phyloP scores from a whole-genome alignment of 768 basidiomycete species.

The Tephrocybe rancida region DNA sequence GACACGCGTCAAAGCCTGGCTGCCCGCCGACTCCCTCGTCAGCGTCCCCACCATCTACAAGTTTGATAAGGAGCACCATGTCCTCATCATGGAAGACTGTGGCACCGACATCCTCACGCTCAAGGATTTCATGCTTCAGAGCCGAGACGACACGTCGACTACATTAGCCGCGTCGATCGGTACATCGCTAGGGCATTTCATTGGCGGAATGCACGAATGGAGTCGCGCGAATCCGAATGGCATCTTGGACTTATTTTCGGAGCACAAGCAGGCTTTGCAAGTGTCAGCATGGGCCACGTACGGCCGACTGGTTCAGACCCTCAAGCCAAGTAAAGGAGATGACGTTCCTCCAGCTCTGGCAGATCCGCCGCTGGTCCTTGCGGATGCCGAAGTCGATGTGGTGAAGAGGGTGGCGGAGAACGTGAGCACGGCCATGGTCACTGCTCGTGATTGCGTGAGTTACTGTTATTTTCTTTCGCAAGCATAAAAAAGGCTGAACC shows the following conservation, averaged over 20 bases:
- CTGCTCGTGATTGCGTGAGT: conserved; percentile 25
- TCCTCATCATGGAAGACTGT: conserved; percentile 66
- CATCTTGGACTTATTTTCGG: conserved; percentile 36
- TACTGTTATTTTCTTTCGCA: too few species aligned
- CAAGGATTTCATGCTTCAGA: conserved; percentile 40
- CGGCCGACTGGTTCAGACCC: conserved; percentile 38
- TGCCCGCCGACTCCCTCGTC: conserved; percentile 39
- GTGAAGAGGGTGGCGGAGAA: conserved; percentile 33
- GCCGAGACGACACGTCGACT: conserved; percentile 29
- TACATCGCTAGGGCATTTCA: conserved; percentile 52
- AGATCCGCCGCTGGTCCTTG: conserved; percentile 37
- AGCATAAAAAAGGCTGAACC: too few species aligned
- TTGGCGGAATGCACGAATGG: conserved; percentile 54
- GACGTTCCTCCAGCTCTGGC: conserved; percentile 31
- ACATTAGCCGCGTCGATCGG: conserved; percentile 42
- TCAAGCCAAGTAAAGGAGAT: conserved; percentile 22
- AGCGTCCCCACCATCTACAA: conserved; percentile 51
- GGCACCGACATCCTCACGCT: conserved; percentile 42
- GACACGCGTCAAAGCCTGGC: conserved; percentile 38
- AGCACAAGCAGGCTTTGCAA: conserved; percentile 36
- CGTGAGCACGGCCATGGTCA: conserved; percentile 30
- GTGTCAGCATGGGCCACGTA: conserved; percentile 45
- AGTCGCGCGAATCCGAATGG: conserved; percentile 28
- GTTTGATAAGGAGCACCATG: conserved; percentile 50
- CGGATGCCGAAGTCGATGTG: conserved; percentile 31